These are phyloP conservation scores for Hypoxylon sp. DNA, from an alignment of 2,329 filamentous ascomycete genomes.

Conservation along the genomic window DNA sequence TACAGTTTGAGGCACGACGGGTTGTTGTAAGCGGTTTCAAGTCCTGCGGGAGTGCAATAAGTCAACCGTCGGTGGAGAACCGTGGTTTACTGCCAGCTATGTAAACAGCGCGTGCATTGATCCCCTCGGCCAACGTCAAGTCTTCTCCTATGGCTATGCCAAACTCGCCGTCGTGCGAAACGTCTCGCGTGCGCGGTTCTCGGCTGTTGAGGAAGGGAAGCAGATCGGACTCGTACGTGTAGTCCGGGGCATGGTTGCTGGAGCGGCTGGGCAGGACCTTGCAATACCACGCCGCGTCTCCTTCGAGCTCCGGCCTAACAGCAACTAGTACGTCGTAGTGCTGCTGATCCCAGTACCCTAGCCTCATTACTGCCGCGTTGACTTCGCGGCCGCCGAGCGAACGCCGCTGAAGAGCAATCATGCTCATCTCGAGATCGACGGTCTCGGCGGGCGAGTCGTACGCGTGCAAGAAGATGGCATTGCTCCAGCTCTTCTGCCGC, in stretches of 20 bases:
- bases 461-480: background rate
- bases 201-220: background rate
- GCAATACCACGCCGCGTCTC: background rate
- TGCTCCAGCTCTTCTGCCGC: background rate
- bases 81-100: background rate
- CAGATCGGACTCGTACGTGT: background rate
- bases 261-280: too few species aligned
- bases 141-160: background rate
- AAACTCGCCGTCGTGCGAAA: background rate
- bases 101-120: background rate
- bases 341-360: background rate
- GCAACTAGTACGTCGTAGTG: background rate
- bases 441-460: background rate
- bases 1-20: too few species aligned
- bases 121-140: background rate
- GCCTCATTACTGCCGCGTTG: background rate
- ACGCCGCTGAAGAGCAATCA: background rate
- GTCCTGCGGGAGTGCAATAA: too few species aligned
- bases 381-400: background rate
- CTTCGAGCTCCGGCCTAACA: background rate
- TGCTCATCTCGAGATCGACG: background rate
- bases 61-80: too few species aligned
- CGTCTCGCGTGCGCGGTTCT: background rate
- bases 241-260: too few species aligned
- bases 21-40: too few species aligned